These are phyloP conservation scores for Basipetospora sp. DNA, from an alignment of 2,329 filamentous ascomycete genomes.

Conservation along the genomic window DNA sequence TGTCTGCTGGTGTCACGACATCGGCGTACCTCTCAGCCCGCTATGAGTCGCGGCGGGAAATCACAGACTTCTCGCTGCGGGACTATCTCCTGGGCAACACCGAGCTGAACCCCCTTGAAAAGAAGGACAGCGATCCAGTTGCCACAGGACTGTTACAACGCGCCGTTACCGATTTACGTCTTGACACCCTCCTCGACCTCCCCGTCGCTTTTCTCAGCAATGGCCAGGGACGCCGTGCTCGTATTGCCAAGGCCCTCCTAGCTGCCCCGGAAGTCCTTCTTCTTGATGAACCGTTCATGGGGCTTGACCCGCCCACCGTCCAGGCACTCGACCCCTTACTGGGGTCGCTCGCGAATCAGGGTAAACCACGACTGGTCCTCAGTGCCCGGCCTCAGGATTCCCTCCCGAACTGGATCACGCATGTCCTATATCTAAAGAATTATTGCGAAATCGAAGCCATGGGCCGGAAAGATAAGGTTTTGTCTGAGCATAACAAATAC, in stretches of 20 bases:
- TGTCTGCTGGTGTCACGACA: constrained; percentile 41
- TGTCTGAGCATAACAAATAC: constrained; percentile 37
- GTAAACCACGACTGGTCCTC: constrained; percentile 58
- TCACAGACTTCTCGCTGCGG: constrained; percentile 69
- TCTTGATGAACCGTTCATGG: constrained; percentile 92
- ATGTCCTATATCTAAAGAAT: constrained; percentile 58
- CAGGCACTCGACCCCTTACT: constrained; percentile 57
- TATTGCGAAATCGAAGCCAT: constrained; percentile 50
- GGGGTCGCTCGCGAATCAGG: constrained; percentile 48
- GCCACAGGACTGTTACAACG: constrained; percentile 38
- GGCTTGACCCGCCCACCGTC: constrained; percentile 73
- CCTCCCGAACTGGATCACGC: constrained; percentile 80
- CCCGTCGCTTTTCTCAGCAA: constrained; percentile 86
- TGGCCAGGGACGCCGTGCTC: constrained; percentile 73
- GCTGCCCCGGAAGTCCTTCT: constrained; percentile 66
- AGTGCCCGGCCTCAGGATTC: constrained; percentile 72
- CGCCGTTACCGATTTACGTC: constrained; percentile 54
- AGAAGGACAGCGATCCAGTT: constrained; percentile 20
- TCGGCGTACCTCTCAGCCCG: constrained; percentile 76
- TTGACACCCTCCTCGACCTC: constrained; percentile 57
- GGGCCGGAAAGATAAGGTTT: constrained; percentile 49
- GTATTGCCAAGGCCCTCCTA: constrained; percentile 76
- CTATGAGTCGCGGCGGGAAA: constrained; percentile 77
- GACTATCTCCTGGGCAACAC: constrained; percentile 75
- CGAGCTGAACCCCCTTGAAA: constrained; percentile 55